Percentiles rank a stretch among this genome's conserved stretches.
Conservation (phyloP, 148 eudicot genomes). For the Arbutus unedo region DNA sequence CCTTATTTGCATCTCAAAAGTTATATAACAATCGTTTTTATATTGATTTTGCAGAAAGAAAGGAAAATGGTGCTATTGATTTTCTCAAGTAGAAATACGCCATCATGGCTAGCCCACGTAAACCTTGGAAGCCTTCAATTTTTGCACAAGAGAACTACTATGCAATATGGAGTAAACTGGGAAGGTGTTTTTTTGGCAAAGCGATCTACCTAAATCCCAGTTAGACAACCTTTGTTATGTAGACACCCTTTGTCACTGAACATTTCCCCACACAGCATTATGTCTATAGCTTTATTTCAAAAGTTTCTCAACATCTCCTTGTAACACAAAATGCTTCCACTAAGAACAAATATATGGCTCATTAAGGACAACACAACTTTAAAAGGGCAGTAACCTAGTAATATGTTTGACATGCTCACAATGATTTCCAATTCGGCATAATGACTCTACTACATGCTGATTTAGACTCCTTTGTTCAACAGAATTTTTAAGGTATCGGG, state of each 20-base stretch:
- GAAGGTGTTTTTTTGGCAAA: background rate
- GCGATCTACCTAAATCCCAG: background rate
- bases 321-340: background rate
- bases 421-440: background rate
- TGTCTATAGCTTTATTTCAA: background rate
- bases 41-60: background rate
- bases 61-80: background rate
- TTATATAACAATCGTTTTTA: background rate
- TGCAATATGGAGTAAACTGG: background rate
- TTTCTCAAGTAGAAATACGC: background rate
- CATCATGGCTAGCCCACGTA: background rate
- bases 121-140: background rate
- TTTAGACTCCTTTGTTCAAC: background rate
- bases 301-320: background rate
- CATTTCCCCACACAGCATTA: background rate
- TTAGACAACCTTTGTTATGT: background rate
- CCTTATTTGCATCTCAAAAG: background rate
- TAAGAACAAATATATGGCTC: background rate
- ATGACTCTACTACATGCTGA: background rate
- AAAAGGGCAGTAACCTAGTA: background rate
- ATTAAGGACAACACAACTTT: background rate
- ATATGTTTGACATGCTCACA: background rate
- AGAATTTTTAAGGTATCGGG: background rate
- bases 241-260: background rate
- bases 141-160: background rate